phyloP scores from a whole-genome alignment of 495 filamentous ascomycete species.

The Clohesyomyces aquaticus region DNA sequence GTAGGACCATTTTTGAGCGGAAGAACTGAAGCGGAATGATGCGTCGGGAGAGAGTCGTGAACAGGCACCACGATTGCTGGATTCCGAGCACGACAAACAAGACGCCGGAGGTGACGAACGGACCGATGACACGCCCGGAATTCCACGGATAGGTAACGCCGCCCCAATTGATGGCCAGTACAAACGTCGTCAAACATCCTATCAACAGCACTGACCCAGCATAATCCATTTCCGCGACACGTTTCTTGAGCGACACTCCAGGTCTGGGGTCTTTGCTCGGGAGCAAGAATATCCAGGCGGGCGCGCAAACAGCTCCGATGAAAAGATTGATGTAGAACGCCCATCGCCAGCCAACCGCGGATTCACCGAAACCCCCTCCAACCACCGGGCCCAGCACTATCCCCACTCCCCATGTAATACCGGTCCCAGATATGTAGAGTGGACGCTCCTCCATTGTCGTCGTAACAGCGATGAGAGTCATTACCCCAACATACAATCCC shows the following conservation, averaged over 20 bases:
- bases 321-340: background rate
- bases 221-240: background rate
- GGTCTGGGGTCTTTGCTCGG: background rate
- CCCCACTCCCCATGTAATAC: no score
- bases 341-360: background rate
- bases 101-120: background rate
- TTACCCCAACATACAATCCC: conserved; percentile 23
- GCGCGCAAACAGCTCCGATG: background rate
- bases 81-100: background rate
- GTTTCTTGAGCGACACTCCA: background rate
- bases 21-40: background rate
- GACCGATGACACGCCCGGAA: background rate
- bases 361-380: background rate
- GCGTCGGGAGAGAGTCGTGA: no score
- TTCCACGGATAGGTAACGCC: background rate
- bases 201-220: background rate
- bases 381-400: background rate
- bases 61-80: no score
- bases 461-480: conserved; percentile 14
- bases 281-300: background rate
- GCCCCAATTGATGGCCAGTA: background rate
- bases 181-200: no score
- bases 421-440: no score
- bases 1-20: background rate
- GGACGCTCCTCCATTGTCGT: no score